These are phyloP conservation scores for Hypoxylon intermedium DNA, from an alignment of 495 filamentous ascomycete genomes.

Conservation along the genomic window DNA sequence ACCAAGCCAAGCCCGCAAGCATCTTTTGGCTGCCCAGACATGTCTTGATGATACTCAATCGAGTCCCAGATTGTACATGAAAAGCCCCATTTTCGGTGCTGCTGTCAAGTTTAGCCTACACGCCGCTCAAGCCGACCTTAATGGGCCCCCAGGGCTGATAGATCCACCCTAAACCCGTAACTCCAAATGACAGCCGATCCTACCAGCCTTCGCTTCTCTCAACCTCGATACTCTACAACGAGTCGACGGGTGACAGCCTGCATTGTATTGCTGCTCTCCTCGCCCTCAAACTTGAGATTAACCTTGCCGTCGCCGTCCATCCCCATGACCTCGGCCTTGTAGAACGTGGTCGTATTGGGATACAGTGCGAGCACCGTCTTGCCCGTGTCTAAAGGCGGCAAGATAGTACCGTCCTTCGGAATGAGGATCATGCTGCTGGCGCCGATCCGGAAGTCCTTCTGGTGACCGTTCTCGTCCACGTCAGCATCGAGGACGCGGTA, in stretches of 20 bases:
- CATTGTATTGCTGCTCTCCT: constrained; percentile 82
- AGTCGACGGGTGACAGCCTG: constrained; percentile 77
- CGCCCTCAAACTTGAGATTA: constrained; percentile 80
- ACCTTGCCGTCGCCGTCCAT: constrained; percentile 61
- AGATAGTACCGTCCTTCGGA: constrained; percentile 60
- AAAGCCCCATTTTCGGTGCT: too few relatives aligned
- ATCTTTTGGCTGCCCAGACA: too few relatives aligned
- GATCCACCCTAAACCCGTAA: neutral
- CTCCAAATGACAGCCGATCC: constrained; percentile 9
- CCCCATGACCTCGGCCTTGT: constrained; percentile 91
- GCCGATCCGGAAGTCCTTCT: constrained; percentile 77
- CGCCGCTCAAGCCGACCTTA: neutral
- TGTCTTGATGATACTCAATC: too few relatives aligned
- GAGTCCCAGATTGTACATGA: too few relatives aligned
- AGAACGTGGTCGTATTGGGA: constrained; percentile 95
- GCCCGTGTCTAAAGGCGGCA: constrained; percentile 77
- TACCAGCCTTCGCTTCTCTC: constrained; percentile 24
- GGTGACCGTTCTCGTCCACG: constrained; percentile 77
- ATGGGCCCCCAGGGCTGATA: neutral
- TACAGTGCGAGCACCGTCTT: constrained; percentile 84
- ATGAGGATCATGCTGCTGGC: constrained; percentile 87
- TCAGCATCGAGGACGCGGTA: constrained; percentile 96
- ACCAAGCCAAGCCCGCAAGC: too few relatives aligned
- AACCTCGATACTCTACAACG: constrained; percentile 72
- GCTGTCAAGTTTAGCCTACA: too few relatives aligned